Base-by-base conservation (phyloP, 768 basidiomycete genomes). In the Termitomyces heimii region DNA sequence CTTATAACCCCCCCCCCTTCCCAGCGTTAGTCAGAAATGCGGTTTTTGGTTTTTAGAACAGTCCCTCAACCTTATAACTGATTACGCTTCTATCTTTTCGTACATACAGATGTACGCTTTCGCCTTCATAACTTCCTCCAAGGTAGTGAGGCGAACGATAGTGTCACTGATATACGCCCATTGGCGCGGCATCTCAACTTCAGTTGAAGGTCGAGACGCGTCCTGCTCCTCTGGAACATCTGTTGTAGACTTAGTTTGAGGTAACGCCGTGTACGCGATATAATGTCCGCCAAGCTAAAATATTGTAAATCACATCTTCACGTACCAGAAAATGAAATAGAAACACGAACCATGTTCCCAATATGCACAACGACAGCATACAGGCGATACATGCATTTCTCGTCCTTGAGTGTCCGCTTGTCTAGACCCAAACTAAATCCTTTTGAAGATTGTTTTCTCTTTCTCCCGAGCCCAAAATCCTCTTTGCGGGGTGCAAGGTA, bases 151-250 rank as follows among this genome's bases (percentile, higher is more conserved):
- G 45, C 89, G 79, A n/a, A 98, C 93, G 45, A 82, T 73, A 3
- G 89, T 92, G 67, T 98, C 95, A 63, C 92, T 94, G 70, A 96
- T 86, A 68, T 89, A 95, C 46, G 90, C 91, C 95, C 95, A 98
- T 59, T 89, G 83, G 43, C 93, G 64, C 40, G 70, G 74, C 22
- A 65, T 53, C 45, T 64, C 59, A 35, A 59, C 50, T 31, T 61
- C 56, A 7, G 55, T 42, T 6, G 42, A 62, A 24, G 57, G 16
- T n/a, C 20, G 29, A 7, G 53, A 18, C 18, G 22, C 45, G 37
- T 55, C 46, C 49, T 40, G 39, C 53, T 45, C 54, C 45, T 59
- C 53, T 24, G 60, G 45, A 45, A 39, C 52, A 12, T 53, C 43
- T 10, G 26, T 29, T 32, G 57, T 20, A 34, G 69, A 63, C 0